phyloP scores from a whole-genome alignment of 2,329 filamentous ascomycete species.

The Stachybotrys chartarum region DNA sequence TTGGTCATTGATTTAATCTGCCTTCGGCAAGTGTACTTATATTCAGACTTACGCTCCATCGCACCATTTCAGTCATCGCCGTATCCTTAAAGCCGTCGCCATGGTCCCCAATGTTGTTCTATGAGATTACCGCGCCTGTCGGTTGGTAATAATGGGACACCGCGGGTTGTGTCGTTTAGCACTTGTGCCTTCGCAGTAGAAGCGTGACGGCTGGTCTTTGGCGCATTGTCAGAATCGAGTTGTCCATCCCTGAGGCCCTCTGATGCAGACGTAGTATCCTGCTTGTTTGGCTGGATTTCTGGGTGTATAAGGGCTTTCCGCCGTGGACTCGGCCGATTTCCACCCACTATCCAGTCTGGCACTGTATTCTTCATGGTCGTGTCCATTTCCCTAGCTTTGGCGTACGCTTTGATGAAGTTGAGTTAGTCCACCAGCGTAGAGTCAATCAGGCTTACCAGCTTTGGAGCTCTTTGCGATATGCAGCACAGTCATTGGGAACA shows the following conservation, averaged over 20 bases:
- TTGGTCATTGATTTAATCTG: too few relatives aligned
- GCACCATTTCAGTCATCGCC: too few relatives aligned
- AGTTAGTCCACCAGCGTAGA: not conserved
- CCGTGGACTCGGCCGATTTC: constrained; percentile 5
- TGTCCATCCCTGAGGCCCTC: not conserved
- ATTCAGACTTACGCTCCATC: too few relatives aligned
- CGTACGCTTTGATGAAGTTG: constrained; percentile 3
- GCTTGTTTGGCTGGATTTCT: not conserved
- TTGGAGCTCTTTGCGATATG: constrained; percentile 4
- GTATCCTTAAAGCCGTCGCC: too few relatives aligned
- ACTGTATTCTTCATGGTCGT: constrained; percentile 6
- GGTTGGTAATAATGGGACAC: too few relatives aligned
- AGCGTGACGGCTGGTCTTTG: constrained; percentile 4
- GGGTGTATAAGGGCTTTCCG: not conserved
- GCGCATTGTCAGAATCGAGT: constrained; percentile 3
- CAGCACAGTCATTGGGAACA: constrained; percentile 1
- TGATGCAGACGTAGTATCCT: not conserved
- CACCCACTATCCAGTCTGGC: constrained; percentile 6
- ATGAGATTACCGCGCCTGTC: too few relatives aligned
- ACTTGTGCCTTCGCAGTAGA: too few relatives aligned
- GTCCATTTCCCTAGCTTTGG: constrained; percentile 4
- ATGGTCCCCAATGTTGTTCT: too few relatives aligned
- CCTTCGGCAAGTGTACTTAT: too few relatives aligned
- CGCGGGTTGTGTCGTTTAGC: too few relatives aligned
- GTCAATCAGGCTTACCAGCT: constrained; percentile 3